These are phyloP conservation scores for Cyclocybe cylindracea DNA, from an alignment of 768 basidiomycete genomes.

Conservation along the genomic window DNA sequence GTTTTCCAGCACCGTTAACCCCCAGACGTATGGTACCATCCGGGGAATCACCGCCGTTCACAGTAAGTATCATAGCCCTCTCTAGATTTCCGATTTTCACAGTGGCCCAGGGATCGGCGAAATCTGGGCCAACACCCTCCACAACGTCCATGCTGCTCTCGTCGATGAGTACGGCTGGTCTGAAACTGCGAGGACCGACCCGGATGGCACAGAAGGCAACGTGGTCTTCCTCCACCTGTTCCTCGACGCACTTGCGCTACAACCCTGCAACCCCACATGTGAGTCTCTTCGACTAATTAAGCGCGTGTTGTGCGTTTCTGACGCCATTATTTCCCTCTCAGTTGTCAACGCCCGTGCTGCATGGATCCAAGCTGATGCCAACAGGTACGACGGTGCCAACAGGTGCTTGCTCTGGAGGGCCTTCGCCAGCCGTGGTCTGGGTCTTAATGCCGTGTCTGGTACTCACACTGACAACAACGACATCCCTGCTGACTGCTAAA, in stretches of 20 bases:
- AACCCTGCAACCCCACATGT: constrained; percentile 21
- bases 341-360: constrained; percentile 45
- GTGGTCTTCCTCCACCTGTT: constrained; percentile 19
- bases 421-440: constrained; percentile 48
- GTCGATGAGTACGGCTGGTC: constrained; percentile 32
- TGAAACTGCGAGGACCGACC: constrained; percentile 25
- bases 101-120: constrained; percentile 45
- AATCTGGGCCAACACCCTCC: constrained; percentile 43
- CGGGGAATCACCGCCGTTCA: constrained; percentile 40
- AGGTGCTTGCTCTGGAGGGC: constrained; percentile 43
- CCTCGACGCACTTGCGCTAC: constrained; percentile 15
- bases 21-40: constrained; percentile 39
- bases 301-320: background rate
- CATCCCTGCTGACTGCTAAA: no score
- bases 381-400: constrained; percentile 44
- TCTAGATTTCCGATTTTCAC: background rate
- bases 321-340: constrained; percentile 8
- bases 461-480: background rate
- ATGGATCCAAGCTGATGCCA: constrained; percentile 49
- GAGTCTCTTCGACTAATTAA: background rate
- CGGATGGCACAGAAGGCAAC: constrained; percentile 16
- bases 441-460: constrained; percentile 25
- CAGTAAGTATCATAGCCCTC: constrained; percentile 25
- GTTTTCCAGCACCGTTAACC: constrained; percentile 33
- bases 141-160: constrained; percentile 38